These are phyloP conservation scores for Calocybe gangraenosa DNA, from an alignment of 768 basidiomycete genomes.

Conservation along the genomic window DNA sequence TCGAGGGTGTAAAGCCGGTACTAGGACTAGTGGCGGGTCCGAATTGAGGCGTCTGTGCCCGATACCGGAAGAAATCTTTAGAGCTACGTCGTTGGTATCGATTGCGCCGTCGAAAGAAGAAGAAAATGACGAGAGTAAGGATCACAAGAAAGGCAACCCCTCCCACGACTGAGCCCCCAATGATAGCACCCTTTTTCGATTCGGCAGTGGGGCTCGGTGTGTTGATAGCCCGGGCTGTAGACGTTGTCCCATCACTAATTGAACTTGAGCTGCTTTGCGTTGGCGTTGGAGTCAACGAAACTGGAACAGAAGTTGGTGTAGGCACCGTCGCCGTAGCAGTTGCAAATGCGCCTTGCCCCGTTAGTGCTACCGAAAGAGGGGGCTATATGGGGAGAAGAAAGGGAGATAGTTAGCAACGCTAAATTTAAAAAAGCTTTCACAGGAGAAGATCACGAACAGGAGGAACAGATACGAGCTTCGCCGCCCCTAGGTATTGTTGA, in stretches of 20 bases:
- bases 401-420: too few relatives aligned
- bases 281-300: background rate
- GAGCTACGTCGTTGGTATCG: conserved; percentile 8
- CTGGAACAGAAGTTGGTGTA: background rate
- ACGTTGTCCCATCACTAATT: background rate
- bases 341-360: conserved; percentile 32
- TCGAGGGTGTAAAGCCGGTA: background rate
- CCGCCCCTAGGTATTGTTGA: conserved; percentile 22
- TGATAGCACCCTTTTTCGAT: conserved; percentile 10
- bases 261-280: conserved; percentile 2
- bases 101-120: conserved; percentile 7
- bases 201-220: too few relatives aligned
- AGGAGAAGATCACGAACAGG: conserved; percentile 20
- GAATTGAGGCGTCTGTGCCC: conserved; percentile 6
- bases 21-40: background rate
- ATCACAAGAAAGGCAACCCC: conserved; percentile 11
- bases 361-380: conserved; percentile 18
- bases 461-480: conserved; percentile 22
- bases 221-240: too few relatives aligned
- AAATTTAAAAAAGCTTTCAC: too few relatives aligned
- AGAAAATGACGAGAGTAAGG: conserved; percentile 4
- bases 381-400: conserved; percentile 16
- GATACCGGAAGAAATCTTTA: conserved; percentile 16
- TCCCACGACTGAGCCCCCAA: conserved; percentile 22
- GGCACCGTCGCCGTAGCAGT: conserved; percentile 17